Evolutionary conservation across 768 basidiomycete species (phyloP).

Genomic region (Auricularia sp.): DNA sequence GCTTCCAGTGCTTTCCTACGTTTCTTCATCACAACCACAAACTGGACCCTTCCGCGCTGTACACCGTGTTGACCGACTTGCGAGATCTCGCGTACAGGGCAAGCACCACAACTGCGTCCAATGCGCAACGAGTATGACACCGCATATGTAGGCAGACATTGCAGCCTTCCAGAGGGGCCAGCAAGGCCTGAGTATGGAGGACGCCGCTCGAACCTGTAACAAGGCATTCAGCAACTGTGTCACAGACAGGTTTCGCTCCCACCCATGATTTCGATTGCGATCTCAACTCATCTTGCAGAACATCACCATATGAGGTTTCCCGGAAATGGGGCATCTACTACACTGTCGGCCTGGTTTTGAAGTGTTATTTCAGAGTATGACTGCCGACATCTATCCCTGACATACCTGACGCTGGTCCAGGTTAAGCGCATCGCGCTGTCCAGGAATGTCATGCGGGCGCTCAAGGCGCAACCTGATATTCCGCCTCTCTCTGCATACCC

Average conservation of each 20-base stretch:
- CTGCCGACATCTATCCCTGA: background rate
- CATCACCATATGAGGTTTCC: conserved; percentile 60
- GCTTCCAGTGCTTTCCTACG: conserved; percentile 55
- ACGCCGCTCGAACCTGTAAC: conserved; percentile 74
- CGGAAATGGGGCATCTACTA: conserved; percentile 91
- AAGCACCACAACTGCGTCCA: conserved; percentile 11
- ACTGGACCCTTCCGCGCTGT: conserved; percentile 81
- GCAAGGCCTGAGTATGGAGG: conserved; percentile 64
- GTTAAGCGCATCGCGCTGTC: conserved; percentile 85
- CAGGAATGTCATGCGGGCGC: conserved; percentile 83
- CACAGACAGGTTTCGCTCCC: conserved; percentile 52
- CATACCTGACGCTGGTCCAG: conserved; percentile 29
- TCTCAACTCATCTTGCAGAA: conserved; percentile 28
- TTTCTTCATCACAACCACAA: conserved; percentile 69
- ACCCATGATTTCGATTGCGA: conserved; percentile 9
- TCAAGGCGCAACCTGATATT: conserved; percentile 77
- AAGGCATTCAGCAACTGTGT: conserved; percentile 87
- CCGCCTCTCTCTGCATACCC: conserved; percentile 71
- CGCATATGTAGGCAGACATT: conserved; percentile 21
- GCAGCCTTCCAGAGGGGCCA: conserved; percentile 36
- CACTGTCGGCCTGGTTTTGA: conserved; percentile 81
- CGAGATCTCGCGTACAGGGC: conserved; percentile 83
- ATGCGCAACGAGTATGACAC: conserved; percentile 10
- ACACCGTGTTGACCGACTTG: conserved; percentile 70
- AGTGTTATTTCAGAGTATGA: conserved; percentile 87